A percentile compares a stretch with the other conserved stretches of the same genome.
Conservation (phyloP, 2,329 filamentous ascomycete genomes). For the Knufia petricola region DNA sequence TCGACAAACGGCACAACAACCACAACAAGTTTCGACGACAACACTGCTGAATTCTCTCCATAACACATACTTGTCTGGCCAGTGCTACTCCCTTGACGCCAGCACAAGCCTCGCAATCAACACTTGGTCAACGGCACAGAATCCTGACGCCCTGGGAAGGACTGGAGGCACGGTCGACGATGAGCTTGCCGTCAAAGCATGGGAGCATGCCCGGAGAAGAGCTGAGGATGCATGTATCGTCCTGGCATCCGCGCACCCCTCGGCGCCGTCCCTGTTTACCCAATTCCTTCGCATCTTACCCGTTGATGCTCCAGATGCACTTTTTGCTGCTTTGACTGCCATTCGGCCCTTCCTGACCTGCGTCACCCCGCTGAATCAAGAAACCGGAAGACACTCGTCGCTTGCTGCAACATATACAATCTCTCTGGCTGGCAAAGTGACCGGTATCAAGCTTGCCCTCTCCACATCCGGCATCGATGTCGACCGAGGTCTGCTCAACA, state of each 20-base stretch:
- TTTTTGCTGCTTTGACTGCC: conserved; percentile 71
- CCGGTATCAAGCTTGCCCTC: conserved; percentile 63
- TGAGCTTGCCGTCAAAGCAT: conserved; percentile 68
- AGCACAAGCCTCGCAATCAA: conserved; percentile 89
- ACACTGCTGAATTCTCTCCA: conserved; percentile 87
- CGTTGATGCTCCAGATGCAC: conserved; percentile 61
- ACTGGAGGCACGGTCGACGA: conserved; percentile 71
- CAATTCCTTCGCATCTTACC: conserved; percentile 77
- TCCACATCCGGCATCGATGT: conserved; percentile 86
- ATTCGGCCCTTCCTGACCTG: conserved; percentile 78
- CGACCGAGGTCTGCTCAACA: conserved; percentile 63
- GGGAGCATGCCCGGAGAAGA: conserved; percentile 90
- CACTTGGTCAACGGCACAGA: conserved; percentile 79
- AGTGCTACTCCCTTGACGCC: conserved; percentile 79
- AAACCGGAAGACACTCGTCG: conserved; percentile 67
- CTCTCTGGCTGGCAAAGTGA: conserved; percentile 68
- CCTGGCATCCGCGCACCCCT: conserved; percentile 77
- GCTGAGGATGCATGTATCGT: conserved; percentile 93
- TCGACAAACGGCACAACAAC: conserved; percentile 53
- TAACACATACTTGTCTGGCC: conserved; percentile 70
- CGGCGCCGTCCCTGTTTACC: conserved; percentile 71
- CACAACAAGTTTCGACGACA: conserved; percentile 79
- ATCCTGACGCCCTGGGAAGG: conserved; percentile 57
- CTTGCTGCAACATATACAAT: conserved; percentile 74
- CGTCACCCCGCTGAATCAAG: conserved; percentile 83